Conservation (phyloP, 345 rosid species). For the Zanthoxylum bungeanum region DNA sequence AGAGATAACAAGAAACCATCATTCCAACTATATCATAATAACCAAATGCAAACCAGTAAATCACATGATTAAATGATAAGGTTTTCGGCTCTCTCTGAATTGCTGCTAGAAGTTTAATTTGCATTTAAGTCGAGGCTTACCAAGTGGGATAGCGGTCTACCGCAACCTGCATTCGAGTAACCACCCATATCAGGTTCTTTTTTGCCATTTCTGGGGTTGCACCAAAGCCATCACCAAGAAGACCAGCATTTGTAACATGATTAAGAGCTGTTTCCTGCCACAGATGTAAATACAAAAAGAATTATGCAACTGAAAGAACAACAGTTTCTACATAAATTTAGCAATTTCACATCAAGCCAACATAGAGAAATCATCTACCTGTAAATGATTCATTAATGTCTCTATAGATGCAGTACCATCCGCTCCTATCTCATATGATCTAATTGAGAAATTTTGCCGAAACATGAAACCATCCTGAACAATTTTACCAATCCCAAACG, state of each 20-base stretch:
- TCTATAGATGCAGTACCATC: slow-evolving; percentile 97
- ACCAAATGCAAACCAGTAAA: not conserved
- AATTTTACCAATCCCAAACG: slow-evolving; percentile 78
- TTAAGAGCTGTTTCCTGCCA: slow-evolving; percentile 93
- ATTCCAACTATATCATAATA: not conserved
- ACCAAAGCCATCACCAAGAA: slow-evolving; percentile 94
- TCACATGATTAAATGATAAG: not conserved
- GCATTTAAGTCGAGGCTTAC: slow-evolving; percentile 39
- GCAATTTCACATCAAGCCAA: not conserved
- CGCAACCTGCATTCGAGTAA: slow-evolving; percentile 86
- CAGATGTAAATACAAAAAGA: slow-evolving; percentile 6
- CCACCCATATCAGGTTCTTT: slow-evolving; percentile 95
- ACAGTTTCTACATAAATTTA: not conserved
- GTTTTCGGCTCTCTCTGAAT: not conserved
- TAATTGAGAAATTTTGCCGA: slow-evolving; percentile 80
- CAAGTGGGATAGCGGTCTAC: slow-evolving; percentile 94
- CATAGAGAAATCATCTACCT: slow-evolving; percentile 37
- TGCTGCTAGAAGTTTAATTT: not conserved
- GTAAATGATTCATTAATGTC: slow-evolving; percentile 94
- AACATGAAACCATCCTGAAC: slow-evolving; percentile 90
- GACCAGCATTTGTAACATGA: slow-evolving; percentile 81
- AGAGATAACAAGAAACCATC: not conserved
- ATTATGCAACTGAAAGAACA: not conserved
- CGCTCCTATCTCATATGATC: slow-evolving; percentile 98
- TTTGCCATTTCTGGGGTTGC: slow-evolving; percentile 94